These are phyloP conservation scores for Dittrichia graveolens DNA, from an alignment of 129 eudicot species.

Conservation along the genomic window DNA sequence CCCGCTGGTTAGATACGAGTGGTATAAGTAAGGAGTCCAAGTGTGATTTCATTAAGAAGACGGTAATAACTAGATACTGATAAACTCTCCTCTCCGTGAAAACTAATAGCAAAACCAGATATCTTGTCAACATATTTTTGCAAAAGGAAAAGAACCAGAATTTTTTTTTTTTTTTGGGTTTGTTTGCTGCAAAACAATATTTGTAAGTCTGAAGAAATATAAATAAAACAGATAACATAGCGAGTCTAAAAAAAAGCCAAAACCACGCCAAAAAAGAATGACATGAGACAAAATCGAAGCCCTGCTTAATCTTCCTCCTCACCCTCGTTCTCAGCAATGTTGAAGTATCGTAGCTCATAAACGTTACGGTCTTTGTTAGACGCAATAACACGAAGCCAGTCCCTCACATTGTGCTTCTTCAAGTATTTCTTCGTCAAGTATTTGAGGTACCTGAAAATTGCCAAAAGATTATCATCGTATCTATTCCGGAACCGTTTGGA, in stretches of 20 bases:
- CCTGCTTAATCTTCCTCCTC: conserved; percentile 46
- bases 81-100: too few relatives aligned
- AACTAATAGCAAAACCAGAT: not conserved
- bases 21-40: too few relatives aligned
- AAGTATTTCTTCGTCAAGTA: conserved; percentile 50
- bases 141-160: conserved; percentile 7
- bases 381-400: conserved; percentile 52
- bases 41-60: too few relatives aligned
- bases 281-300: not conserved
- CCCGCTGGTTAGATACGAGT: too few relatives aligned
- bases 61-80: too few relatives aligned
- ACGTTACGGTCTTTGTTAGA: conserved; percentile 53
- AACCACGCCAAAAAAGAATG: conserved; percentile 16
- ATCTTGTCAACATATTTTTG: not conserved
- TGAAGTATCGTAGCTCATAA: conserved; percentile 49
- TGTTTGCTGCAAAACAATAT: conserved; percentile 37
- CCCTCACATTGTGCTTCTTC: conserved; percentile 55
- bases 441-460: conserved; percentile 38
- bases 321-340: conserved; percentile 56
- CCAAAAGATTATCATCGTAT: not conserved
- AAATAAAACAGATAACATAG: not conserved
- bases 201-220: conserved; percentile 6
- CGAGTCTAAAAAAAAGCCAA: conserved; percentile 8
- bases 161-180: not conserved
- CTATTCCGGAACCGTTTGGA: not conserved